Evolutionary conservation across 805 yeast genomes (phyloP).

Genomic region (Candida parachauliodes): DNA sequence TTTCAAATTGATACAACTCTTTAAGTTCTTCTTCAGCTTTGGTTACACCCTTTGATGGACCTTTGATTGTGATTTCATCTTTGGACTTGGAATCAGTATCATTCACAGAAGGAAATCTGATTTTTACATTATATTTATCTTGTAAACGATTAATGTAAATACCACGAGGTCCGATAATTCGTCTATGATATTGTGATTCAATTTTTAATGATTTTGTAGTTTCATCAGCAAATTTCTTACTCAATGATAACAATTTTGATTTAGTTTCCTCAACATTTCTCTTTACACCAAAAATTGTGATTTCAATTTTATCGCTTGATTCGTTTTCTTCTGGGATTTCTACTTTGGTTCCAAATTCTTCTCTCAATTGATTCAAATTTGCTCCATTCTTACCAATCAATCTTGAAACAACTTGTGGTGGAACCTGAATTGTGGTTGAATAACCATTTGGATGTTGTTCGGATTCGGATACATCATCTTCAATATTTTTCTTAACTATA

Average conservation of each 20-base stretch:
- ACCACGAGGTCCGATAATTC: slow-evolving; percentile 82
- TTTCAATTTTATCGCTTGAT: slow-evolving; percentile 34
- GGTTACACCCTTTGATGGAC: slow-evolving; percentile 86
- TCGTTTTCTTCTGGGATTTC: slow-evolving; percentile 57
- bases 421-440: slow-evolving; percentile 53
- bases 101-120: slow-evolving; percentile 60
- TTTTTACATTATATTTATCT: slow-evolving; percentile 79
- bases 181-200: slow-evolving; percentile 75
- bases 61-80: slow-evolving; percentile 70
- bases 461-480: slow-evolving; percentile 52
- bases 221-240: slow-evolving; percentile 83
- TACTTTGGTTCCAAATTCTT: slow-evolving; percentile 70
- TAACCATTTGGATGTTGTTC: slow-evolving; percentile 47
- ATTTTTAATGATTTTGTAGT: slow-evolving; percentile 57
- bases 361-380: slow-evolving; percentile 61
- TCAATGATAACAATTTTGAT: slow-evolving; percentile 50
- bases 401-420: slow-evolving; percentile 65
- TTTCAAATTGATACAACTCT: slow-evolving; percentile 81
- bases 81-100: slow-evolving; percentile 39
- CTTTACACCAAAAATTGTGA: slow-evolving; percentile 72
- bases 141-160: slow-evolving; percentile 77
- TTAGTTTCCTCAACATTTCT: slow-evolving; percentile 74
- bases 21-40: slow-evolving; percentile 80
- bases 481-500: slow-evolving; percentile 50
- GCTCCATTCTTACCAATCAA: slow-evolving; percentile 90